These are phyloP conservation scores for Pholiota adiposa DNA, from an alignment of 1,284 basidiomycete species.

Conservation along the genomic window DNA sequence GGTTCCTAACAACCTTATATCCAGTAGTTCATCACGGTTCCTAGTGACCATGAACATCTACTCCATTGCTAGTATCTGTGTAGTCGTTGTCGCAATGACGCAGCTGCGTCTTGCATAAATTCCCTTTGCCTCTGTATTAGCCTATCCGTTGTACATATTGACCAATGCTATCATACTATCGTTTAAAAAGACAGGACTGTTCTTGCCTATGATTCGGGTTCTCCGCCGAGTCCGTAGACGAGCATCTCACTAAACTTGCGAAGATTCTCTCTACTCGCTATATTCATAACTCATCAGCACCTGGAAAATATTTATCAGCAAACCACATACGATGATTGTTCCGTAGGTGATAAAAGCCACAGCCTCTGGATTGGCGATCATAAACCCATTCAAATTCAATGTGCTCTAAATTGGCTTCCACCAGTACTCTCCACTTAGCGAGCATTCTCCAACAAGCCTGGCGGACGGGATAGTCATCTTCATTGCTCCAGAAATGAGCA, in stretches of 20 bases:
- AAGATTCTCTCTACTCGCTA: background rate
- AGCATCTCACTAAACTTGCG: background rate
- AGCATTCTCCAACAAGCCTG: background rate
- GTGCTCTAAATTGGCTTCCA: background rate
- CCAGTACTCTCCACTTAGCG: background rate
- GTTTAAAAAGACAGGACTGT: too few relatives aligned
- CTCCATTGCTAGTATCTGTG: background rate
- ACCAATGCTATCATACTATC: too few relatives aligned
- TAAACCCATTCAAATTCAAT: background rate
- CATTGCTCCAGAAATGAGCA: background rate
- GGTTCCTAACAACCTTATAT: slow-evolving; percentile 7
- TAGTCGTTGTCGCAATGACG: too few relatives aligned
- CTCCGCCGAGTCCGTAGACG: background rate
- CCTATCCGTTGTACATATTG: too few relatives aligned
- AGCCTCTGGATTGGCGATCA: background rate
- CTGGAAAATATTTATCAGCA: background rate
- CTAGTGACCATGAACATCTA: background rate
- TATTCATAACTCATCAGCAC: background rate
- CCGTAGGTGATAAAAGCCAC: background rate
- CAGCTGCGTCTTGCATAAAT: too few relatives aligned
- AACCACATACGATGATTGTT: background rate
- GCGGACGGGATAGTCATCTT: background rate
- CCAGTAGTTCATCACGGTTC: background rate
- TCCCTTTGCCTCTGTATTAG: too few relatives aligned
- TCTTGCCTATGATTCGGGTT: background rate